Base-by-base conservation (phyloP, 2,329 filamentous ascomycete species). In the Ophiostoma montium region DNA sequence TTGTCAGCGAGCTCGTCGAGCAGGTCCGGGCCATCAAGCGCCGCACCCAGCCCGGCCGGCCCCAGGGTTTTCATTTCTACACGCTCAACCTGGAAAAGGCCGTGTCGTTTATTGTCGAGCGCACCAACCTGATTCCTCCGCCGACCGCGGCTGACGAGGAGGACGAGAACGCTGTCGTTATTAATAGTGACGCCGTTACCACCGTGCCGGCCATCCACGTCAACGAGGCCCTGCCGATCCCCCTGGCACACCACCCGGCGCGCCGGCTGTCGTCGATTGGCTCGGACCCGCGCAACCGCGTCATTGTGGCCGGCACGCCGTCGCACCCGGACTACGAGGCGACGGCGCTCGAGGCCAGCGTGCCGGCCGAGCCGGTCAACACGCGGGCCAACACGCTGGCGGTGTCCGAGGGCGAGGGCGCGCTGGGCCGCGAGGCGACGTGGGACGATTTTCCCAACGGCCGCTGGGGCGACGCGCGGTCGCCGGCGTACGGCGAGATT, bases 391-490 rank as follows among this genome's bases (percentile, higher is more conserved):
- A 89, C 62, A 92, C 87, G 1, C 75, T 96, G 10, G 87, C 89
- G 27, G 95, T 95, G 51, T 95, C 89, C 0, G 90, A 96, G 67
- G 90, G 92, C 6, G 84, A 95, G 60, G 92, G 90, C 21, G 76
- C 84, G 3, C 71, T 95, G 7, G 92, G 90, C 11, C 77, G 92
- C 46, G 90, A 96, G 70, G 92, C 92, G 32, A 98, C 92, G 1
- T 98, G 92, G 92, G 92, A 98, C 60, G 92, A 98, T 61, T 98
- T 88, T 60, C 92, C 92, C 50, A 98, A 98, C 71, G 92, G 92
- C 41, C 85, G 92, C 64, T 98, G 92, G 92, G 94, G 92, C 66
- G 92, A 98, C 65, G 92, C 89, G 44, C 79, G 92, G 55, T 96
- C 90, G 51, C 92, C 92, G 52, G 92, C 92, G 45, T 98, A 95